A percentile compares a stretch with the other conserved stretches of the same genome.
phyloP scores from a whole-genome alignment of 306 rosid species.

The Hylodesmum podocarpum region DNA sequence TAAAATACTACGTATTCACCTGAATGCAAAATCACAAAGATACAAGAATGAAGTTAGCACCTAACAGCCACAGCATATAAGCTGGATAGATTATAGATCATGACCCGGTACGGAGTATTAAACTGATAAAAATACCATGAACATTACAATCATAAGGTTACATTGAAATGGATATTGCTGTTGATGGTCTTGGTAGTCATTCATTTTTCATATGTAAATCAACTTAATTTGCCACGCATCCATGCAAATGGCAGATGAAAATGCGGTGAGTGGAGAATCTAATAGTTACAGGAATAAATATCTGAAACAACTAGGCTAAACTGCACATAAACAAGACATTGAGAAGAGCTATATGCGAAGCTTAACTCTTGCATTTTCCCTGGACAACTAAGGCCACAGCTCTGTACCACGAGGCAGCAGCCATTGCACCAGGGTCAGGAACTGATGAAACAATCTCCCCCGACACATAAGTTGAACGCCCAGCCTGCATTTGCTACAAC shows the following conservation, averaged over 20 bases:
- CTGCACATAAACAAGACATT: conserved; percentile 39
- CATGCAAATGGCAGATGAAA: conserved; percentile 22
- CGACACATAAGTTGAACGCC: conserved; percentile 62
- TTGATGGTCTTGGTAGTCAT: background rate
- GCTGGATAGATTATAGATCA: background rate
- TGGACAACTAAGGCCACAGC: conserved; percentile 69
- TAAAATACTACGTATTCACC: no score
- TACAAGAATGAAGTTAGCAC: no score
- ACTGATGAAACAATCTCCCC: conserved; percentile 60
- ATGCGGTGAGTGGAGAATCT: conserved; percentile 56
- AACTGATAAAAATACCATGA: background rate
- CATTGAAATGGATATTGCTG: conserved; percentile 19
- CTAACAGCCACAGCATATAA: background rate
- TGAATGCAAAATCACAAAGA: no score
- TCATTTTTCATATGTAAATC: conserved; percentile 26
- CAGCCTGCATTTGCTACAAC: conserved; percentile 53
- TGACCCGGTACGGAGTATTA: background rate
- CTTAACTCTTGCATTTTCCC: conserved; percentile 39
- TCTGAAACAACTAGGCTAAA: conserved; percentile 34
- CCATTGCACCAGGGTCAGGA: conserved; percentile 92
- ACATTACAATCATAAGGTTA: background rate
- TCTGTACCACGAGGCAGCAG: conserved; percentile 74
- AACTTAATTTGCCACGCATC: background rate
- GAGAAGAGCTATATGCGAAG: background rate
- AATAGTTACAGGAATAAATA: conserved; percentile 23